A percentile compares a stretch with the other conserved stretches of the same genome.
Conservation (phyloP, 305 asterid species). For the Solanum aculeatissimum region DNA sequence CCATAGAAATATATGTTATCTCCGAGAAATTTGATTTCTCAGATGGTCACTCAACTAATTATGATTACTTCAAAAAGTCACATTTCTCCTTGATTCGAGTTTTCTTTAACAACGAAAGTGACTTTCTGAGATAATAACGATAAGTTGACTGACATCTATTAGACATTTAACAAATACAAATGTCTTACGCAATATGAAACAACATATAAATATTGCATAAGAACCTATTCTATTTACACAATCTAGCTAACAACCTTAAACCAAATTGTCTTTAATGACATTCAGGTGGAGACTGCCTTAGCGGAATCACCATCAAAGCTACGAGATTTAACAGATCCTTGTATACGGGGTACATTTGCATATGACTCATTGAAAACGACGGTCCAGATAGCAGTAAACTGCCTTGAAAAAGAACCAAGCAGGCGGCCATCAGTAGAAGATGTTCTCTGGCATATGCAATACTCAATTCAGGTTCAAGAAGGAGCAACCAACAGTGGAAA, state of each 20-base stretch:
- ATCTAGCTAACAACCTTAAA: background rate
- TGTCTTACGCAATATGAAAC: background rate
- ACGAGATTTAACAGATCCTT: slow-evolving; percentile 62
- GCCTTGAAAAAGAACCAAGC: slow-evolving; percentile 52
- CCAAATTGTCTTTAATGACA: background rate
- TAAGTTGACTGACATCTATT: background rate
- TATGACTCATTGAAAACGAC: slow-evolving; percentile 80
- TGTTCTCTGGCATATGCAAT: slow-evolving; percentile 97
- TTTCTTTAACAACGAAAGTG: background rate
- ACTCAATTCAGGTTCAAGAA: slow-evolving; percentile 94
- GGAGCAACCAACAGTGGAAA: slow-evolving; percentile 85
- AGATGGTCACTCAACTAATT: background rate
- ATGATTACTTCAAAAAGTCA: background rate
- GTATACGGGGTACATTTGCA: slow-evolving; percentile 80
- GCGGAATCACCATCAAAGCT: slow-evolving; percentile 77
- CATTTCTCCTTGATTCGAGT: background rate
- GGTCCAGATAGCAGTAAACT: slow-evolving; percentile 67
- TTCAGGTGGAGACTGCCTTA: slow-evolving; percentile 68
- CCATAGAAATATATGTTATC: background rate
- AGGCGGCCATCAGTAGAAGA: slow-evolving; percentile 84
- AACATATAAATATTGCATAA: background rate
- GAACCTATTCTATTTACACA: background rate
- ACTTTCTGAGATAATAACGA: background rate
- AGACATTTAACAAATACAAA: background rate
- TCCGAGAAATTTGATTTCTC: background rate